Percentiles rank a stretch among this genome's conserved stretches.
phyloP scores from a whole-genome alignment of 495 filamentous ascomycete genomes.

The Geopyxis carbonaria region DNA sequence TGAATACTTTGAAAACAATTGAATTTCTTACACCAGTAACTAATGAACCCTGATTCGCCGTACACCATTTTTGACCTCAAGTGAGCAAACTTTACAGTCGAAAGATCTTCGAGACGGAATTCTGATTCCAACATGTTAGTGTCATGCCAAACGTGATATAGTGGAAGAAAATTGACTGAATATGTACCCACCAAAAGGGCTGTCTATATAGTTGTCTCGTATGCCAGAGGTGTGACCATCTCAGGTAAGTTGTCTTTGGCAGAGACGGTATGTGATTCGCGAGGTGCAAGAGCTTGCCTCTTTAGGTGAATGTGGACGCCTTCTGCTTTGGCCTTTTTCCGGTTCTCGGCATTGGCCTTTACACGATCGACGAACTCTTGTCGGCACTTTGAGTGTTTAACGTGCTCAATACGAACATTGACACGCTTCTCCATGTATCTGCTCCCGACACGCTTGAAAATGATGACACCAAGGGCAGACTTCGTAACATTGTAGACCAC shows the following conservation, averaged over 20 bases:
- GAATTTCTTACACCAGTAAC: too few relatives aligned
- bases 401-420: constrained; percentile 96
- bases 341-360: constrained; percentile 83
- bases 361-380: constrained; percentile 92
- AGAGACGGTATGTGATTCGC: constrained; percentile 60
- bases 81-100: too few relatives aligned
- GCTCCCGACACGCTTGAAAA: constrained; percentile 96
- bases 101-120: too few relatives aligned
- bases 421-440: constrained; percentile 99
- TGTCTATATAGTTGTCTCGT: constrained; percentile 93
- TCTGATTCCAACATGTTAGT: too few relatives aligned
- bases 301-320: constrained; percentile 77
- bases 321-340: constrained; percentile 78
- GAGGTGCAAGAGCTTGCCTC: constrained; percentile 66
- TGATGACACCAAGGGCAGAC: constrained; percentile 86
- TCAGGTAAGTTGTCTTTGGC: constrained; percentile 65
- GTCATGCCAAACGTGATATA: too few relatives aligned
- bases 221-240: constrained; percentile 77
- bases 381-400: constrained; percentile 77
- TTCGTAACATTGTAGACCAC: constrained; percentile 98
- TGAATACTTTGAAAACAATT: too few relatives aligned
- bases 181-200: constrained; percentile 10
- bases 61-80: too few relatives aligned
- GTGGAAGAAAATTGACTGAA: neutral
- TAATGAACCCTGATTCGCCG: too few relatives aligned